These are phyloP conservation scores for Phytophthora pseudosyringae DNA, from an alignment of 352 stramenopile genomes.

Conservation along the genomic window DNA sequence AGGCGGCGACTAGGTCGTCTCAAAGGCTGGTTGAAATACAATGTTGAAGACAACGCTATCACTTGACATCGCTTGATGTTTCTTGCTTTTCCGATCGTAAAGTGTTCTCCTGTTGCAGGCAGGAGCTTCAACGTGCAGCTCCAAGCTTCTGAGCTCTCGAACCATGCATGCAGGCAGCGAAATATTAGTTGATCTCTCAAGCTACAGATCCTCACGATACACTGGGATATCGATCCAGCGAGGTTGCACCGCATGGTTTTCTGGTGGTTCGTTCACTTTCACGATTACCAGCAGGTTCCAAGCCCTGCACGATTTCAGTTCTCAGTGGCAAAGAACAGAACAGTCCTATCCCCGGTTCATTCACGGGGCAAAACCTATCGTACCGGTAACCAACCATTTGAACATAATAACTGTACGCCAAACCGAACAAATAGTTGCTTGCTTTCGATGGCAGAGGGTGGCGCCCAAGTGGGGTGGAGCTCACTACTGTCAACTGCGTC, in stretches of 20 bases:
- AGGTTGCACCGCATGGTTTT: conserved; percentile 17
- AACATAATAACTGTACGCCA: too few relatives aligned
- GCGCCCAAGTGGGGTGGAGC: conserved; percentile 1
- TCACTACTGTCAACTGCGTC: conserved; percentile 15
- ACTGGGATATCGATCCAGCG: conserved; percentile 5
- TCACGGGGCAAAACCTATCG: too few relatives aligned
- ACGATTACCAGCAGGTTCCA: not conserved
- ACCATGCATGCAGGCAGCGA: conserved; percentile 2
- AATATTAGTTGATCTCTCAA: not conserved
- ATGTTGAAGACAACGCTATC: not conserved
- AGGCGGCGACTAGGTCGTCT: not conserved
- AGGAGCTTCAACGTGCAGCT: conserved; percentile 11
- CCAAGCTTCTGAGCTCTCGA: not conserved
- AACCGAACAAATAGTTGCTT: not conserved
- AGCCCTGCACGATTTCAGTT: not conserved
- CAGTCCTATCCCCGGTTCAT: not conserved
- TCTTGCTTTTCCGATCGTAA: not conserved
- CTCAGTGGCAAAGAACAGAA: not conserved
- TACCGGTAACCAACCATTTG: too few relatives aligned
- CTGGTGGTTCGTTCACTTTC: conserved; percentile 1
- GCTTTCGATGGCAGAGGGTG: conserved; percentile 17
- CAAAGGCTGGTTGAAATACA: not conserved
- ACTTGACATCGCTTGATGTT: not conserved
- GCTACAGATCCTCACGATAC: conserved; percentile 4
- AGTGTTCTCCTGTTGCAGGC: not conserved